These are phyloP conservation scores for Rutstroemia sydowiana DNA, from an alignment of 2,329 filamentous ascomycete genomes.

Conservation along the genomic window DNA sequence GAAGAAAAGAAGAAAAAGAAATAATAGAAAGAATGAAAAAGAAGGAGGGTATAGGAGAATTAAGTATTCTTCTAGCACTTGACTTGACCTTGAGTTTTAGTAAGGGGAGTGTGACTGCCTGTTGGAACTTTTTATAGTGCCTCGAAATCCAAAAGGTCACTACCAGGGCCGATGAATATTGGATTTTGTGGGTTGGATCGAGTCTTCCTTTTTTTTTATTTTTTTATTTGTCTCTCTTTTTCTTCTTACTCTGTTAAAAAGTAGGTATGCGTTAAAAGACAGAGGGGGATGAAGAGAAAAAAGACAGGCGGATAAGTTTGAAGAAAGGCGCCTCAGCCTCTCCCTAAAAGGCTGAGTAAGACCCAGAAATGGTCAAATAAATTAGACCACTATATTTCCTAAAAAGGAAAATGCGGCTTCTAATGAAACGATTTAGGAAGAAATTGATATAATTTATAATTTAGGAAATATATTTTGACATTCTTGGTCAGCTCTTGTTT, in stretches of 20 bases:
- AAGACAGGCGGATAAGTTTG: not conserved
- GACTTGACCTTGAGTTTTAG: not conserved
- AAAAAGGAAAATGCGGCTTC: not conserved
- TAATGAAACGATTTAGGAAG: not conserved
- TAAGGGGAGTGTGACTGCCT: conserved; percentile 8
- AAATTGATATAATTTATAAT: not conserved
- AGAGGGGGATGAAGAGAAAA: not conserved
- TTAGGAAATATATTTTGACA: not conserved
- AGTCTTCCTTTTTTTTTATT: too few species aligned
- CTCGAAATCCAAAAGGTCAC: not conserved
- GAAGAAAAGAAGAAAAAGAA: not conserved
- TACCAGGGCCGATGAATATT: conserved; percentile 6
- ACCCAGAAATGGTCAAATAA: not conserved
- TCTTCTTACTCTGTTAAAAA: too few species aligned
- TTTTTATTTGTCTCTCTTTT: too few species aligned
- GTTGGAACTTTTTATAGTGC: not conserved
- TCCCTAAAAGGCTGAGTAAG: conserved; percentile 7
- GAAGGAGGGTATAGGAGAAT: conserved; percentile 4
- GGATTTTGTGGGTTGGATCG: not conserved
- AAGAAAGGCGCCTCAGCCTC: conserved; percentile 10
- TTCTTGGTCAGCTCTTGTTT: not conserved
- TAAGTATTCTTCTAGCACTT: conserved; percentile 8
- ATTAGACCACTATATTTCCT: not conserved
- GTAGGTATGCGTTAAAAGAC: not conserved
- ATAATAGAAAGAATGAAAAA: not conserved